Percentiles rank a stretch among this genome's conserved stretches.
Evolutionary conservation across 257 asterid genomes (phyloP).

Genomic region (Avicennia marina): DNA sequence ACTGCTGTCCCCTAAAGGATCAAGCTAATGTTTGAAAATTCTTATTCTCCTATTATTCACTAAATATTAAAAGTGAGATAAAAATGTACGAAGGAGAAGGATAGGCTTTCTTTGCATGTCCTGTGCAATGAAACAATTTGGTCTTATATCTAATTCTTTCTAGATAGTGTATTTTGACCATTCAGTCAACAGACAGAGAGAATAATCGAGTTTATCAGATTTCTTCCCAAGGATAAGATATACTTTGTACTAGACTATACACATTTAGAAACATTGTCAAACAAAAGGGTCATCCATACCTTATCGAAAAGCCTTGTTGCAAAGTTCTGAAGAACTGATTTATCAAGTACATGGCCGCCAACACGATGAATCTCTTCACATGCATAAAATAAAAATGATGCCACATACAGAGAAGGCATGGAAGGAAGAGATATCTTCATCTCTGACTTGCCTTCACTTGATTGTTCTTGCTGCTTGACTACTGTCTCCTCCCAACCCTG

Average conservation of each 20-base stretch:
- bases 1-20: too few relatives aligned
- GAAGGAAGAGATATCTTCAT: conserved; percentile 93
- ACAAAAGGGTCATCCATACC: conserved; percentile 29
- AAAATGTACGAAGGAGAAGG: background rate
- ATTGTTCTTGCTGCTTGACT: conserved; percentile 81
- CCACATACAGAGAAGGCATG: conserved; percentile 82
- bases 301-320: conserved; percentile 66
- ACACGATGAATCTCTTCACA: conserved; percentile 95
- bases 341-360: conserved; percentile 96
- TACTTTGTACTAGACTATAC: too few relatives aligned
- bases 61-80: background rate
- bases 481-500: conserved; percentile 99
- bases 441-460: conserved; percentile 63
- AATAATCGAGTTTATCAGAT: background rate
- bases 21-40: background rate
- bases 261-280: background rate
- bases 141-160: too few relatives aligned
- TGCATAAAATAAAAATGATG: conserved; percentile 74
- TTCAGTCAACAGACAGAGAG: too few relatives aligned
- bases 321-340: conserved; percentile 72
- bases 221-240: background rate
- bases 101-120: too few relatives aligned
- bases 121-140: too few relatives aligned
- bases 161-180: too few relatives aligned
- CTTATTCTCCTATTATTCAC: background rate